Evolutionary conservation across 495 filamentous ascomycete genomes (phyloP), one percentile per base, ranked within the genome.

Genomic region (Annulohypoxylon stygium): DNA sequence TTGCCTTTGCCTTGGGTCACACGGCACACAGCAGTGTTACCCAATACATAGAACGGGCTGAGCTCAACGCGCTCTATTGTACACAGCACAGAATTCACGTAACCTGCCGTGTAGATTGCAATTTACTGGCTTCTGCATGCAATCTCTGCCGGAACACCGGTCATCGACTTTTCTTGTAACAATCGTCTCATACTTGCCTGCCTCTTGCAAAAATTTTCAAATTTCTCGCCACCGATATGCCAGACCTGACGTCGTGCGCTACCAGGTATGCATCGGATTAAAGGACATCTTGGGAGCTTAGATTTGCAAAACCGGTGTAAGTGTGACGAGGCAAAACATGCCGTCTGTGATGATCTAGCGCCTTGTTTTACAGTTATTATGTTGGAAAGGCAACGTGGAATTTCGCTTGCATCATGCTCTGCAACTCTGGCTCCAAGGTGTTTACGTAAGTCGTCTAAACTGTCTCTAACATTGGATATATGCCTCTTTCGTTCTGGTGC

Each of bases 41-140:
- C 57, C 20, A 67, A 67, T 70, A 55, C 36, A 59, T 37, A 33
- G 43, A 60, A 57, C n/a, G 20, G 20, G 20, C 34, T 30, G 30
- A 30, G 5, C 30, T 30, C 5, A 30, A 30, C 30, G 30, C 5
- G 36, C 36, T 39, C 3, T 14, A 43, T 43, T 43, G 14, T 14
- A 11, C 14, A 43, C 14, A 43, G 30, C 39, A n/a, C 39, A 34
- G 45, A 54, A 57, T n/a, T 57, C 51, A 57, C 30, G 53, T 33
- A 57, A 33, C 57, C 64, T 68, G 54, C 54, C 36, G 58, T 14
- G 50, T 45, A 60, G 55, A 70, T 67, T 63, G 39, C 58, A 67
- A 64, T 66, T 66, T 62, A 53, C 59, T 70, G 62, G 61, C 63
- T 70, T 25, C 71, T 67, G 71, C 63, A 70, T 51, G 55, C 45